A percentile compares a stretch with the other conserved stretches of the same genome.
Conservation (phyloP, 164 flowering plant species). For the Paratinospora sagittata region DNA sequence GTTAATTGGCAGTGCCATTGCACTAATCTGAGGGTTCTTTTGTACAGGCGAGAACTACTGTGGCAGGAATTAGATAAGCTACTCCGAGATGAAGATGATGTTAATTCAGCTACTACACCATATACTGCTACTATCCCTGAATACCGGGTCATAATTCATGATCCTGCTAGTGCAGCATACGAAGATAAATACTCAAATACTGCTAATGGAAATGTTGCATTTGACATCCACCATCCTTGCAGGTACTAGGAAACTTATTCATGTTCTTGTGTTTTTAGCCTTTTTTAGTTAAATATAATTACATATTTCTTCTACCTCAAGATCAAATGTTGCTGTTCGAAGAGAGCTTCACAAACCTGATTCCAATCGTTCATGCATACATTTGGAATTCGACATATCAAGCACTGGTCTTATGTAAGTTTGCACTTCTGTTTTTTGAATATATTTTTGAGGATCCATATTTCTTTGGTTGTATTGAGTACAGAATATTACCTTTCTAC, state of each 20-base stretch:
- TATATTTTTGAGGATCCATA: not conserved
- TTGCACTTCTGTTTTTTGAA: conserved; percentile 3
- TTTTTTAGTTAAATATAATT: conserved; percentile 1
- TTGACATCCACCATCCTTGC: conserved; percentile 91
- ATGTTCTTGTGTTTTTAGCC: not conserved
- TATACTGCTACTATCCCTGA: conserved; percentile 74
- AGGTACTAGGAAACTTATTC: conserved; percentile 34
- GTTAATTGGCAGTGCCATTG: not conserved
- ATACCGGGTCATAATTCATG: conserved; percentile 65
- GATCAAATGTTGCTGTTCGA: conserved; percentile 68
- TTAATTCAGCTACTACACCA: conserved; percentile 50
- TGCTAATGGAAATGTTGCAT: conserved; percentile 23
- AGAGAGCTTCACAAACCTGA: conserved; percentile 80
- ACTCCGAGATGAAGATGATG: conserved; percentile 64
- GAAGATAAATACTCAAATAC: conserved; percentile 30
- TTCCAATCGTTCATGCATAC: conserved; percentile 90
- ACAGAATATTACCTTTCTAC: not conserved
- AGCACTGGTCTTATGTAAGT: conserved; percentile 70
- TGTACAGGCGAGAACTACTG: conserved; percentile 56
- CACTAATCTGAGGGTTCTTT: conserved; percentile 6
- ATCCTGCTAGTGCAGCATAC: conserved; percentile 22
- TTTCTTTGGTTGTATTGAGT: not conserved
- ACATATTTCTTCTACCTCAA: conserved; percentile 22
- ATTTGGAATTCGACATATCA: conserved; percentile 81
- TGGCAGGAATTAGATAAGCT: conserved; percentile 81